Base-by-base conservation (phyloP, 441 rosid species). In the Erodium trifolium region DNA sequence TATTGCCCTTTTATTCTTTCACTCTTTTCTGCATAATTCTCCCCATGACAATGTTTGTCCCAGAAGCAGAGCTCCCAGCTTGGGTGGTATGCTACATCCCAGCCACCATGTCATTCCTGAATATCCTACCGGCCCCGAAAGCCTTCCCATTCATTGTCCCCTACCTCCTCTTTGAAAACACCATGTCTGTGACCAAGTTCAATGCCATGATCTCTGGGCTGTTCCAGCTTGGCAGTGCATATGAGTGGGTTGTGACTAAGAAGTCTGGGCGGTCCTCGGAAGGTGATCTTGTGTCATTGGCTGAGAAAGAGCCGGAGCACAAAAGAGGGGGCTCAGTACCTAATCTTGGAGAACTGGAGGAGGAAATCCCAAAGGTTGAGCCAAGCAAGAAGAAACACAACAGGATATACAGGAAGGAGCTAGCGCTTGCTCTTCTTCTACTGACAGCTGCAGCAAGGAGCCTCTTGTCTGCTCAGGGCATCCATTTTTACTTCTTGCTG, bases 401-500 rank as follows among this genome's bases (percentile, higher is more conserved):
- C 71, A 68, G 71, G 45, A 68, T 72, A 8, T 72, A 72, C 67
- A 60, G 18, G 53, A 72, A 72, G 63, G 76, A 72, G 68, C 71
- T 72, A 10, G 11, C 67, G 13, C 57, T 72, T 11, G 76, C 76
- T 16, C 60, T 68, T 47, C 70, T 72, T 29, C 71, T 72, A 19
- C 68, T 72, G 31, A 72, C 76, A 2, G 76, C 76, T 41, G 47
- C 71, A 0, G 76, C 71, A 13, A 68, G 76, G 18, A 72, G 76
- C 67, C 63, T 72, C 49, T 65, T 72, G 41, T 67, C 71, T 0
- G 76, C 71, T 41, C 76, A 72, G 60, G 76, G 76, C 16, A 41
- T 72, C 11, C 76, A 72, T 23, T 72, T 72, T 41, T 72, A 72
- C 67, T 72, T 72, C 76, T 62, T 72, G 68, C 71, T 72, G 47